Evolutionary conservation across 768 basidiomycete genomes (phyloP).

Genomic region (Termitomyces sp.): DNA sequence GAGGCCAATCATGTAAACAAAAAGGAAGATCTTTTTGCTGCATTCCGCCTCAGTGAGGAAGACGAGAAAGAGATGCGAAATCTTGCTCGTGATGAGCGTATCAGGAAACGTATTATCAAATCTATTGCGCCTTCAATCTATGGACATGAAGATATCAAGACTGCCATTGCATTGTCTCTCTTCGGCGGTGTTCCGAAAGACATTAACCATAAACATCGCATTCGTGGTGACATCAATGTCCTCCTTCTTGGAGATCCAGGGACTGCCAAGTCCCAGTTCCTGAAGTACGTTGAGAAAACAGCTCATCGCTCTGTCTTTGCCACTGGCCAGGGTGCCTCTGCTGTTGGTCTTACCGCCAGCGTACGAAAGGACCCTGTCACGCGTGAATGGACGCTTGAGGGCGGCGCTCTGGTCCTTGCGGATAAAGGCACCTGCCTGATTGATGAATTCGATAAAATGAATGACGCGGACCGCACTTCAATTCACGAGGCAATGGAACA

Average conservation of each 20-base stretch:
- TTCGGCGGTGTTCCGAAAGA: constrained; percentile 95
- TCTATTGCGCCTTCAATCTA: constrained; percentile 99
- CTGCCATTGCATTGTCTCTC: constrained; percentile 89
- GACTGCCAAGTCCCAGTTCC: constrained; percentile 97
- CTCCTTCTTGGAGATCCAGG: constrained; percentile 96
- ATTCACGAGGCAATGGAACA: constrained; percentile 99
- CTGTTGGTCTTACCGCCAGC: constrained; percentile 97
- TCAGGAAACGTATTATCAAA: constrained; percentile 96
- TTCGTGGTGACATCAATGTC: constrained; percentile 97
- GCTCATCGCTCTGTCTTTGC: constrained; percentile 97
- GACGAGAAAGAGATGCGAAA: constrained; percentile 90
- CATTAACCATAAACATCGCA: constrained; percentile 92
- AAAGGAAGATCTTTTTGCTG: constrained; percentile 99
- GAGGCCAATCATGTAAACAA: constrained; percentile 99
- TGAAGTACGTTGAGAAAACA: constrained; percentile 99
- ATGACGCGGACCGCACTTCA: constrained; percentile 94
- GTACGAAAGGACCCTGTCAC: constrained; percentile 99
- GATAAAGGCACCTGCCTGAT: constrained; percentile 98
- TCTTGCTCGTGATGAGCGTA: constrained; percentile 87
- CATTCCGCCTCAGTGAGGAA: constrained; percentile 94
- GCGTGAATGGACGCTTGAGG: constrained; percentile 97
- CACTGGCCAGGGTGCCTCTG: constrained; percentile 96
- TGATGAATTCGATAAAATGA: constrained; percentile 99
- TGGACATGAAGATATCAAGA: constrained; percentile 99
- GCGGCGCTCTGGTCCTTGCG: constrained; percentile 95